Conservation (phyloP, 441 rosid species). For the Gossypium trilobum region DNA sequence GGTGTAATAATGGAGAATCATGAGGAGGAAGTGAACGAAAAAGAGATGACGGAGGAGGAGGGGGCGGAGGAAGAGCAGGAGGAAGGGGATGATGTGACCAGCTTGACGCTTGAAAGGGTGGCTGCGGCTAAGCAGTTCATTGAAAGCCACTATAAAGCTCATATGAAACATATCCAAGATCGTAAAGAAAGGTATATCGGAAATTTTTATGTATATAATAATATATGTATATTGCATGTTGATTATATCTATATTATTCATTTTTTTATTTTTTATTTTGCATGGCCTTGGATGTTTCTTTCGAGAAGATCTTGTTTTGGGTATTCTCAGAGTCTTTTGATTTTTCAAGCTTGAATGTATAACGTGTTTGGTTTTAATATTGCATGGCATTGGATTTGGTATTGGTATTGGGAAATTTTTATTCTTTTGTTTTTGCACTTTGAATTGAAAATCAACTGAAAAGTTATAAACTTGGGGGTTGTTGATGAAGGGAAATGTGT, state of each 20-base stretch:
- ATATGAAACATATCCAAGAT: constrained; percentile 74
- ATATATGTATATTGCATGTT: not conserved
- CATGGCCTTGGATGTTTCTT: not conserved
- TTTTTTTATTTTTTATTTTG: not conserved
- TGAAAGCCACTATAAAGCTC: constrained; percentile 78
- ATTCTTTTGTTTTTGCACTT: not conserved
- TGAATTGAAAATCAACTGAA: not conserved
- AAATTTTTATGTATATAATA: not conserved
- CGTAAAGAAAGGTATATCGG: constrained; percentile 59
- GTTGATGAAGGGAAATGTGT: not conserved
- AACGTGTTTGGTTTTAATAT: not conserved
- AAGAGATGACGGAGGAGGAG: constrained; percentile 12
- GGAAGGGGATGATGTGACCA: constrained; percentile 50
- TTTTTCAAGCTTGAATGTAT: not conserved
- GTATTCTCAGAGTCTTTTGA: not conserved
- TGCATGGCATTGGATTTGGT: constrained; percentile 2
- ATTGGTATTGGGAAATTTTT: not conserved
- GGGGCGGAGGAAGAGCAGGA: constrained; percentile 29
- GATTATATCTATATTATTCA: not conserved
- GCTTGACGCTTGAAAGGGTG: constrained; percentile 71
- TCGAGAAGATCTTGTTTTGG: constrained; percentile 10
- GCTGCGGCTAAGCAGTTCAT: constrained; percentile 89
- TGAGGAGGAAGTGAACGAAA: constrained; percentile 8
- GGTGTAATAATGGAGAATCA: constrained; percentile 8
- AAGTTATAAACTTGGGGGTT: not conserved